A percentile compares a stretch with the other conserved stretches of the same genome.
Conservation (phyloP, 495 filamentous ascomycete genomes). For the Polyplosphaeria fusca region DNA sequence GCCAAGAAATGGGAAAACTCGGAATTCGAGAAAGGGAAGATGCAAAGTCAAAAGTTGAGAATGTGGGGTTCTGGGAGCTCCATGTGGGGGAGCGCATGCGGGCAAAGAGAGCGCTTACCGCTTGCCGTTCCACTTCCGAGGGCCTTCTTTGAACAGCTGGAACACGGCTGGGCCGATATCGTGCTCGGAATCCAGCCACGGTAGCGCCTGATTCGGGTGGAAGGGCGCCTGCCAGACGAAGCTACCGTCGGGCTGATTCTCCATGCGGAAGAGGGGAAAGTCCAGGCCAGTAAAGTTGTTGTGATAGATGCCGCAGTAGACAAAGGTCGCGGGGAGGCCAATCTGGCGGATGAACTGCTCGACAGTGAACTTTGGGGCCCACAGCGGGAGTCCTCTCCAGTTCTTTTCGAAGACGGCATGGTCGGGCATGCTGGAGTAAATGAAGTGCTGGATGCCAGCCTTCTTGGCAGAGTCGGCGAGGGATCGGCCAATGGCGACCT, state of each 20-base stretch:
- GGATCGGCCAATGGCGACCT: slow-evolving; percentile 79
- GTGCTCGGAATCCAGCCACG: slow-evolving; percentile 97
- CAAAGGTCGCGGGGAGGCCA: slow-evolving; percentile 80
- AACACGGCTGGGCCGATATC: slow-evolving; percentile 92
- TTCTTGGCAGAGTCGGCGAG: slow-evolving; percentile 86
- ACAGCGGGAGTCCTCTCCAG: slow-evolving; percentile 82
- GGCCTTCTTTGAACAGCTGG: slow-evolving; percentile 93
- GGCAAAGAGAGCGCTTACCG: slow-evolving; percentile 50
- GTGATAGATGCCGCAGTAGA: slow-evolving; percentile 97
- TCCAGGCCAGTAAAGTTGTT: slow-evolving; percentile 96
- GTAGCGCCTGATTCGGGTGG: slow-evolving; percentile 77
- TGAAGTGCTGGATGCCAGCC: slow-evolving; percentile 81
- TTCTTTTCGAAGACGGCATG: slow-evolving; percentile 68
- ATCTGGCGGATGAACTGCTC: slow-evolving; percentile 87
- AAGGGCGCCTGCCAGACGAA: slow-evolving; percentile 96
- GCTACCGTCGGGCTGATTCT: slow-evolving; percentile 73
- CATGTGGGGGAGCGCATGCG: slow-evolving; percentile 18
- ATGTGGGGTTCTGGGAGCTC: not conserved
- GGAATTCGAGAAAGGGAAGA: slow-evolving; percentile 6
- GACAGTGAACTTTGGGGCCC: slow-evolving; percentile 86
- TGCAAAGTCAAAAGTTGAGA: too few relatives aligned
- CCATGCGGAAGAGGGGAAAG: slow-evolving; percentile 93
- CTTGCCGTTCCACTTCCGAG: slow-evolving; percentile 77
- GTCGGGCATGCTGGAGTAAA: slow-evolving; percentile 97
- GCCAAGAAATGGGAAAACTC: not conserved